Base-by-base conservation (phyloP, 1,139 yeast species). In the Torulaspora globosa region DNA sequence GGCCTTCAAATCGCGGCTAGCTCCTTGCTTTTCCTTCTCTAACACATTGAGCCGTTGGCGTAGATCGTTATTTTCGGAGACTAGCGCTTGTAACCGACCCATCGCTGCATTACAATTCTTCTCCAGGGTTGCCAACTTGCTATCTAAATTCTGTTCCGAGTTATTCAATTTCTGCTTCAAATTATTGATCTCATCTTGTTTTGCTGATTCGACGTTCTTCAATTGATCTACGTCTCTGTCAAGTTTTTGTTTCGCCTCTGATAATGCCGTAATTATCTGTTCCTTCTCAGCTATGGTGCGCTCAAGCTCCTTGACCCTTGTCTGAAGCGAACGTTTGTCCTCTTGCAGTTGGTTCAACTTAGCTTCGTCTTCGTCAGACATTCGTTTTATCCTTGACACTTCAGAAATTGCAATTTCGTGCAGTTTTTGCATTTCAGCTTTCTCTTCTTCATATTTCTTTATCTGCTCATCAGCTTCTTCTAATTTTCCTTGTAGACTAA, bases 21-120 rank as follows among this genome's bases (percentile, higher is more conserved):
- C 65, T 36, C 68, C 70, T 1, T 63, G 52, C 8, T 72, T 66
- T 1, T 74, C 69, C 21, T 61, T 62, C 43, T 70, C 70, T 11
- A 71, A 56, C 2, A 63, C 55, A 40, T 67, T 58, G 36, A 75
- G 49, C 62, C 74, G 67, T 36, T 59, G 51, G 47, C 70, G 60
- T 19, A 81, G 65, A 15, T 65, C 70, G 16, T 67, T 66, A 56
- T 80, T 82, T 54, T 79, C 85, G 6, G 62, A 63, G 9, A 75
- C 67, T 32, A 81, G 66, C 10, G 72, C 70, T 48, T 72, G 70
- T 39, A 76, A 60, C 41, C 74, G 71, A 45, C 70, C 60, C 52
- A 67, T 68, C 5, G 76, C 70, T 19, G 59, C 53, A 41, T 59
- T 66, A 48, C 65, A 67, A 33, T 64, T 66, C 11, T 69, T 59